Base-by-base conservation (phyloP, 2,329 filamentous ascomycete genomes). In the Fusarium falciforme region DNA sequence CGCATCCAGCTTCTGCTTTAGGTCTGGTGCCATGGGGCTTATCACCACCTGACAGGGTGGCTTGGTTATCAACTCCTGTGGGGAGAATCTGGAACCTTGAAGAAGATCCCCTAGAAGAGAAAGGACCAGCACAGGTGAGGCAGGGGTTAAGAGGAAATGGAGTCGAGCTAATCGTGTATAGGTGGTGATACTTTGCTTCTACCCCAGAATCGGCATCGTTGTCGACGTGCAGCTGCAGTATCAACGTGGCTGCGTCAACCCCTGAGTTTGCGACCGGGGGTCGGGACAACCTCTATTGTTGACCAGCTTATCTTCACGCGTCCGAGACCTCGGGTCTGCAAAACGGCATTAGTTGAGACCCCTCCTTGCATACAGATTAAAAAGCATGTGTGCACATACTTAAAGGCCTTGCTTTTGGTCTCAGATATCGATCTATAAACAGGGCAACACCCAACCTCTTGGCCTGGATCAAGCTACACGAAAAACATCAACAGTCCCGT, bases 1-100 rank as follows among this genome's bases (percentile, higher is more conserved):
- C 76, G 76, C 76, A 61, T 70, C 25, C n/a, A 75, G 35, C 33
- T 59, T 5, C 76, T 61, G 10, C 16, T 70, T 73, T 54, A 2
- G 27, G 73, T 11, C 38, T 71, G 70, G 76, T 20, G 36, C 44
- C 31, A 31, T 27, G 27, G 9, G 47, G 49, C 31, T 70, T 68
- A 54, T 61, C 54, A 20, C 65, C 35, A 38, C 33, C 35, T 55
- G 58, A 49, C 40, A 40, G 42, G 54, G 40, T 47, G 54, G 54
- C 29, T 44, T 27, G 16, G 20, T 33, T 52, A 31, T 44, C 27
- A 22, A 40, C 31, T 16, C 6, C 29, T 54, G 27, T 55, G 52
- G 29, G 25, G n/a, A 27, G 47, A 31, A 31, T 31, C 17, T 35
- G 54, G 54, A 52, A 35, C 29, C 52, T 35, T 38, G 52, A 29